A percentile compares a stretch with the other conserved stretches of the same genome.
Conservation (phyloP, 257 asterid genomes). For the Scutellaria baicalensis region DNA sequence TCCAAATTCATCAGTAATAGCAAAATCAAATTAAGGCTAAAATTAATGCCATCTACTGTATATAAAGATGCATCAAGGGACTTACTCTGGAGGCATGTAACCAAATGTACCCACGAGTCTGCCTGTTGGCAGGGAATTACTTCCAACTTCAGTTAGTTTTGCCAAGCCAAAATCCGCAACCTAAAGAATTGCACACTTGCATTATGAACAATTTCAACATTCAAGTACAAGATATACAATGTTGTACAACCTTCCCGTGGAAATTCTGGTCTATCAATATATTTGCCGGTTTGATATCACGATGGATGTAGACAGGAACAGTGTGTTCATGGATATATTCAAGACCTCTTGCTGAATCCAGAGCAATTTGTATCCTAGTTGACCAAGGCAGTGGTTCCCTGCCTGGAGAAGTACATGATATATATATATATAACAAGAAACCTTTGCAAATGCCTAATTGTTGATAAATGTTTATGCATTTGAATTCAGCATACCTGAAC, state of each 20-base stretch:
- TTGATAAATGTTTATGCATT: neutral
- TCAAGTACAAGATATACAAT: constrained; percentile 11
- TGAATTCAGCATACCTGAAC: constrained; percentile 45
- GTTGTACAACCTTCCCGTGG: constrained; percentile 68
- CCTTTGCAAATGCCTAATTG: constrained; percentile 1
- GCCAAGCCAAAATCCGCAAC: constrained; percentile 97
- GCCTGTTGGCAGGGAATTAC: constrained; percentile 68
- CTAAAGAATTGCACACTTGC: constrained; percentile 29
- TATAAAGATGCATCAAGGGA: constrained; percentile 1
- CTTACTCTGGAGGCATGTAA: constrained; percentile 99
- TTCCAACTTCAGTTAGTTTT: constrained; percentile 87
- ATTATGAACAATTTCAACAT: constrained; percentile 8
- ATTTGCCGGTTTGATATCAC: constrained; percentile 94
- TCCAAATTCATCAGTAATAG: neutral
- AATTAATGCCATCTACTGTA: neutral
- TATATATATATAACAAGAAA: neutral
- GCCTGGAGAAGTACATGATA: constrained; percentile 36
- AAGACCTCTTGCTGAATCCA: constrained; percentile 97
- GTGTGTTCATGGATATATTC: constrained; percentile 99
- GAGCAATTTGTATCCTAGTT: constrained; percentile 85
- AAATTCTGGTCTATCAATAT: constrained; percentile 81
- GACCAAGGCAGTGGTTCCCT: constrained; percentile 87
- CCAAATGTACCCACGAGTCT: constrained; percentile 97
- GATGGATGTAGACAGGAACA: constrained; percentile 90
- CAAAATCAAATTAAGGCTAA: neutral